These are phyloP conservation scores for Eucalyptus pumila DNA, from an alignment of 345 rosid species.

Conservation along the genomic window DNA sequence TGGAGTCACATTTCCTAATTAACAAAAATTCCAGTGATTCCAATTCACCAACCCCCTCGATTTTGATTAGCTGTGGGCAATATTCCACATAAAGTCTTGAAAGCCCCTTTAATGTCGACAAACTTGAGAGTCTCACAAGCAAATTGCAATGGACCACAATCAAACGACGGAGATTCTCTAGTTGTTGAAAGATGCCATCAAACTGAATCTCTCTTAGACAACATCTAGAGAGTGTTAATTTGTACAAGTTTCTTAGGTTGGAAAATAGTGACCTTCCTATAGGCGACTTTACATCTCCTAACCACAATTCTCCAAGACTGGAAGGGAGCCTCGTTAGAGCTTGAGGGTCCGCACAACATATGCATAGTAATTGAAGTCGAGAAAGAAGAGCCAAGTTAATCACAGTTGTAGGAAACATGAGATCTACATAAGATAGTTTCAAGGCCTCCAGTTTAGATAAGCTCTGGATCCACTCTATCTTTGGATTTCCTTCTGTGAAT, in stretches of 20 bases:
- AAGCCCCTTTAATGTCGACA: background rate
- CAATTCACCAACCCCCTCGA: background rate
- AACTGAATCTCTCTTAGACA: background rate
- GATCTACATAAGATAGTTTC: background rate
- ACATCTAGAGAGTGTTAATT: background rate
- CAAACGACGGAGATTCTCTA: background rate
- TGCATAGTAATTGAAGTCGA: background rate
- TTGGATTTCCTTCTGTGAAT: background rate
- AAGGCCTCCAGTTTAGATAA: background rate
- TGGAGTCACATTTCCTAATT: background rate
- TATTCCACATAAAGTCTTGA: background rate
- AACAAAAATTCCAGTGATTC: background rate
- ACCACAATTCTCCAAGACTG: background rate
- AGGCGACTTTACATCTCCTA: background rate
- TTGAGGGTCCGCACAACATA: background rate
- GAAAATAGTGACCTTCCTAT: background rate
- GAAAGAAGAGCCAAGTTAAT: background rate
- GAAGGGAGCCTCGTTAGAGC: background rate
- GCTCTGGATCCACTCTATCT: background rate
- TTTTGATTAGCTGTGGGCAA: background rate
- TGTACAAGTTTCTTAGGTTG: background rate
- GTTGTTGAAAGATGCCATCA: background rate
- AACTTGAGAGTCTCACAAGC: background rate
- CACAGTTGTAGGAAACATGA: background rate
- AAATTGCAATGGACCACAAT: background rate